These are phyloP conservation scores for Hypoxylon crocopeplum DNA, from an alignment of 495 filamentous ascomycete species.

Conservation along the genomic window DNA sequence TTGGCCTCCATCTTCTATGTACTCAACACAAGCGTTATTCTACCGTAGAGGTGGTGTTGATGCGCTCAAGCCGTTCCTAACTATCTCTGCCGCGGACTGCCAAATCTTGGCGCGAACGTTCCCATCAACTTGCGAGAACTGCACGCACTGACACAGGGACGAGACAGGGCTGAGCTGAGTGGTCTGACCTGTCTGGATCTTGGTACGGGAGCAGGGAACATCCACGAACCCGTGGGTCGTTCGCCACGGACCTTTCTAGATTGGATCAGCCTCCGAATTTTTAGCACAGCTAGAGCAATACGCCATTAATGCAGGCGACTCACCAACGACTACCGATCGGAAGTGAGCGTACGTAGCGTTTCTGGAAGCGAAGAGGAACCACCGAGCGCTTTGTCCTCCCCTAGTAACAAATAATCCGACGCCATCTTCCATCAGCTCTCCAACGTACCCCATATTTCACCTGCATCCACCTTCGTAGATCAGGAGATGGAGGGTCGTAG, in stretches of 20 bases:
- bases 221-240: constrained; percentile 4
- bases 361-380: constrained; percentile 5
- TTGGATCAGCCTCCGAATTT: background rate
- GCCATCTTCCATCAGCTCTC: constrained; percentile 10
- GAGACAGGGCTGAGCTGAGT: constrained; percentile 15
- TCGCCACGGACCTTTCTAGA: constrained; percentile 4
- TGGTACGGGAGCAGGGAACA: constrained; percentile 9
- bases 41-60: too few relatives aligned
- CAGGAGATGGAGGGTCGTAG: constrained; percentile 12
- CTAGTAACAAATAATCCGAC: constrained; percentile 11
- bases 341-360: background rate
- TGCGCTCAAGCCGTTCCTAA: too few relatives aligned
- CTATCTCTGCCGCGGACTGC: too few relatives aligned
- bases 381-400: background rate
- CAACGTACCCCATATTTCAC: constrained; percentile 18
- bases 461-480: constrained; percentile 7
- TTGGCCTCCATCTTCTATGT: too few relatives aligned
- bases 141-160: too few relatives aligned
- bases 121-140: too few relatives aligned
- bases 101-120: too few relatives aligned
- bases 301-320: background rate
- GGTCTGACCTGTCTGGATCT: constrained; percentile 19
- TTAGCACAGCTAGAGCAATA: background rate
- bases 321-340: background rate
- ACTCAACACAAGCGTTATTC: too few relatives aligned